These are phyloP conservation scores for Schoenoplectus tabernaemontani DNA, from an alignment of 202 grass and related monocot genomes.

Conservation along the genomic window DNA sequence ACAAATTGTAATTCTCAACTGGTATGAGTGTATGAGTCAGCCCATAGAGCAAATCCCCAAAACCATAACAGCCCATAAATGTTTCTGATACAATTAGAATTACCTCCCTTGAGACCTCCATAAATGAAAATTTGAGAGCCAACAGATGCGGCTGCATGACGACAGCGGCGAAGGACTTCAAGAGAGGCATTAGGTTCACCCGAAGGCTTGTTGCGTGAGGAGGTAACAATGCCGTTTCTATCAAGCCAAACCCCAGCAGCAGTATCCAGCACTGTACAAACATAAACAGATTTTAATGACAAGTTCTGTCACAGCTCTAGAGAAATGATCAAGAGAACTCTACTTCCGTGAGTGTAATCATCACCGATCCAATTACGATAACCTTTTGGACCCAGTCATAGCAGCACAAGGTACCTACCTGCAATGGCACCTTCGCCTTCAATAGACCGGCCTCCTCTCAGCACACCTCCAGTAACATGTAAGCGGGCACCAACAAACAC, in stretches of 20 bases:
- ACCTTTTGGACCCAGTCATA: background rate
- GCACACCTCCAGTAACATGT: conserved; percentile 96
- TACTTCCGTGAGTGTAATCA: background rate
- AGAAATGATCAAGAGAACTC: background rate
- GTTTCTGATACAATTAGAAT: background rate
- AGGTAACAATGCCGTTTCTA: conserved; percentile 89
- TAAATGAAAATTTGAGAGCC: conserved; percentile 81
- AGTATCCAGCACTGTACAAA: conserved; percentile 86
- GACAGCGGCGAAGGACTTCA: conserved; percentile 87
- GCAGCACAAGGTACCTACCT: conserved; percentile 33
- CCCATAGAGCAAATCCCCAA: background rate
- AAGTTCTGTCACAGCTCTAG: background rate
- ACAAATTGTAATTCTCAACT: no score
- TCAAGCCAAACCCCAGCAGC: conserved; percentile 99
- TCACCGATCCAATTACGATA: background rate
- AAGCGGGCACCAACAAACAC: conserved; percentile 94
- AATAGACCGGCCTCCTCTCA: conserved; percentile 90
- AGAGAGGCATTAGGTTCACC: conserved; percentile 71
- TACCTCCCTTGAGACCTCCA: conserved; percentile 97
- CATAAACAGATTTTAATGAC: background rate
- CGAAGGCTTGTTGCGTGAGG: conserved; percentile 62
- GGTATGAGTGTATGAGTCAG: no score
- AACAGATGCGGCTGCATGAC: conserved; percentile 83
- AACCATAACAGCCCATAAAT: background rate
- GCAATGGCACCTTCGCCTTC: conserved; percentile 82